phyloP scores from a whole-genome alignment of 495 filamentous ascomycete species.

The Xylaria curta region DNA sequence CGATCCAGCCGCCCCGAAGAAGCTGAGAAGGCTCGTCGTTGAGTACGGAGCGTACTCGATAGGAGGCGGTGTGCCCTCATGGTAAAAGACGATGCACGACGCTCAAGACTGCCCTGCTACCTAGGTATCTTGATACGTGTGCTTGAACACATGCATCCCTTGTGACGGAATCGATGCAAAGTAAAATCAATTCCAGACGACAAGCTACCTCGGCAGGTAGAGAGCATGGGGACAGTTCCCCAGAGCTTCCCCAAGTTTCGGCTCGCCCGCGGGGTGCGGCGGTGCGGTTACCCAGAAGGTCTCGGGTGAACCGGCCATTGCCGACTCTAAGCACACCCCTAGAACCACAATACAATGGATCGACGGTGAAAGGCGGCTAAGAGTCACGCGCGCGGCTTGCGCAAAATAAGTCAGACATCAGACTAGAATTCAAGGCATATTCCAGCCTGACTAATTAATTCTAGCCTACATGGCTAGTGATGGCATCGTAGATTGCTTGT shows the following conservation, averaged over 20 bases:
- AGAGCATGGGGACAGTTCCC: not conserved
- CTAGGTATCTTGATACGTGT: not conserved
- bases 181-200: not conserved
- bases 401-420: not conserved
- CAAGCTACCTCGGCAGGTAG: not conserved
- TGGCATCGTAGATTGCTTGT: not conserved
- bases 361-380: not conserved
- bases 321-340: constrained; percentile 34
- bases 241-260: constrained; percentile 15
- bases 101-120: constrained; percentile 13
- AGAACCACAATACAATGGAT: constrained; percentile 29
- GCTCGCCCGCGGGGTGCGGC: constrained; percentile 35
- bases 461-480: not conserved
- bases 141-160: not conserved
- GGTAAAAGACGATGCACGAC: constrained; percentile 17
- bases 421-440: not conserved
- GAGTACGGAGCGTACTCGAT: constrained; percentile 38
- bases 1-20: constrained; percentile 62
- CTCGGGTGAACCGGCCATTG: constrained; percentile 35
- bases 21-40: constrained; percentile 62
- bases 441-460: not conserved
- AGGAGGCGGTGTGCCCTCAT: constrained; percentile 44
- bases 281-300: constrained; percentile 30
- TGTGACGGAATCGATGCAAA: not conserved
- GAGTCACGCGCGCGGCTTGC: constrained; percentile 17